phyloP scores from a whole-genome alignment of 2,329 filamentous ascomycete genomes.

The Fusarium denticulatum region DNA sequence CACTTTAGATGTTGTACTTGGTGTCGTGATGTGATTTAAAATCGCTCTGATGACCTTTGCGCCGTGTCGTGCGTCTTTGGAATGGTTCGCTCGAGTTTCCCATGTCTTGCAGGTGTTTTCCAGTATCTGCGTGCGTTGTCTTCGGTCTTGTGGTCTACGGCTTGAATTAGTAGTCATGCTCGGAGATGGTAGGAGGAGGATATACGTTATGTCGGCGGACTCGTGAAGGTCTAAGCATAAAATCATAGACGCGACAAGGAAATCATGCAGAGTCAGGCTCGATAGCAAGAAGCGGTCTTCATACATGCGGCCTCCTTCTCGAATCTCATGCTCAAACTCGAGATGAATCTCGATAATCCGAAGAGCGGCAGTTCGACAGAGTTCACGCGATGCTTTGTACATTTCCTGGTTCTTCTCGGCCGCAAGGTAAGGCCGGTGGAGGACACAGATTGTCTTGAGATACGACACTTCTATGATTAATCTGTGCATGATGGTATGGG shows the following conservation, averaged over 20 bases:
- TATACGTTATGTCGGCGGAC: slow-evolving; percentile 50
- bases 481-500: slow-evolving; percentile 59
- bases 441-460: slow-evolving; percentile 59
- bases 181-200: not conserved
- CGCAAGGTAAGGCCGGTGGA: slow-evolving; percentile 60
- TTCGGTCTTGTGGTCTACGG: slow-evolving; percentile 45
- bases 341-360: slow-evolving; percentile 58
- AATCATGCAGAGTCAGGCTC: slow-evolving; percentile 64
- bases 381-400: slow-evolving; percentile 53
- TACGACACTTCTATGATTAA: slow-evolving; percentile 60
- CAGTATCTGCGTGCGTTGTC: slow-evolving; percentile 50
- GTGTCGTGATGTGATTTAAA: slow-evolving; percentile 49
- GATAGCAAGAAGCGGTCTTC: slow-evolving; percentile 64
- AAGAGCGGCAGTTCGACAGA: slow-evolving; percentile 56
- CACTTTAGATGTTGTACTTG: slow-evolving; percentile 1
- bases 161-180: slow-evolving; percentile 11
- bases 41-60: slow-evolving; percentile 56
- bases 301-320: slow-evolving; percentile 61
- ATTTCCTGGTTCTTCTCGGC: slow-evolving; percentile 50
- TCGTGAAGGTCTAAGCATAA: slow-evolving; percentile 62
- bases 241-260: slow-evolving; percentile 68
- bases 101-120: slow-evolving; percentile 56
- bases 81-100: slow-evolving; percentile 50
- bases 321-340: slow-evolving; percentile 57
- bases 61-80: slow-evolving; percentile 56